These are phyloP conservation scores for Aspergillus kassunensis DNA, from an alignment of 495 filamentous ascomycete genomes.

Conservation along the genomic window DNA sequence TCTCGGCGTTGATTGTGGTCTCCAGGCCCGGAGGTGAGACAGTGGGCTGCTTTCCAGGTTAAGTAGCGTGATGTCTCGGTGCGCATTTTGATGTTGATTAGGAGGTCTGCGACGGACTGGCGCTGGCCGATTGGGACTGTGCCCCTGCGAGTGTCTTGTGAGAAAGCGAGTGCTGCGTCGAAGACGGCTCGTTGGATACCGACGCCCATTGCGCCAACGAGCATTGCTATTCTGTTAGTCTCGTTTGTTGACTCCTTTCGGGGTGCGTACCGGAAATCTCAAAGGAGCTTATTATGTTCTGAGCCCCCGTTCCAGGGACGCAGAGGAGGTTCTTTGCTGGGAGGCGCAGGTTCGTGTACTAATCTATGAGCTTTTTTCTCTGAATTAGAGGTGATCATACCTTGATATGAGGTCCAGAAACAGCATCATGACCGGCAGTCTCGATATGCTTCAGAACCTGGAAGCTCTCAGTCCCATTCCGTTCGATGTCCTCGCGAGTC, in stretches of 20 bases:
- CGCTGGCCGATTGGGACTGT: slow-evolving; percentile 11
- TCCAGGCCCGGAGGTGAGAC: background rate
- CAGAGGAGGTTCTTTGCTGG: slow-evolving; percentile 10
- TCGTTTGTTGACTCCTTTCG: background rate
- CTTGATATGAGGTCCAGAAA: slow-evolving; percentile 13
- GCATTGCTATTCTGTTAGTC: slow-evolving; percentile 3
- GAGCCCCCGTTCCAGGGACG: slow-evolving; percentile 4
- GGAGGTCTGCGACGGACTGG: slow-evolving; percentile 14
- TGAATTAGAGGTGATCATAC: background rate
- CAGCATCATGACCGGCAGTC: slow-evolving; percentile 11
- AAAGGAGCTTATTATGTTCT: slow-evolving; percentile 6
- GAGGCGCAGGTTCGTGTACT: slow-evolving; percentile 15
- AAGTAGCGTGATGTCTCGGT: slow-evolving; percentile 9
- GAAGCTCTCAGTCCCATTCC: background rate
- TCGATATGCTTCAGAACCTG: slow-evolving; percentile 10
- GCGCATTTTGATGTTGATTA: slow-evolving; percentile 17
- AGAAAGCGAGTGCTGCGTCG: slow-evolving; percentile 12
- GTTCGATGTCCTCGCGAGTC: slow-evolving; percentile 7
- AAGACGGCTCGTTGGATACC: slow-evolving; percentile 12
- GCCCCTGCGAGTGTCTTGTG: slow-evolving; percentile 1
- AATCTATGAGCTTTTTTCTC: background rate
- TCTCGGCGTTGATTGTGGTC: slow-evolving; percentile 11
- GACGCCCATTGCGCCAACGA: slow-evolving; percentile 15
- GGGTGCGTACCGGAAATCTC: slow-evolving; percentile 9
- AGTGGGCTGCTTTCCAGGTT: slow-evolving; percentile 15